Base-by-base conservation (phyloP, 768 basidiomycete species). In the Tricholoma sp. region DNA sequence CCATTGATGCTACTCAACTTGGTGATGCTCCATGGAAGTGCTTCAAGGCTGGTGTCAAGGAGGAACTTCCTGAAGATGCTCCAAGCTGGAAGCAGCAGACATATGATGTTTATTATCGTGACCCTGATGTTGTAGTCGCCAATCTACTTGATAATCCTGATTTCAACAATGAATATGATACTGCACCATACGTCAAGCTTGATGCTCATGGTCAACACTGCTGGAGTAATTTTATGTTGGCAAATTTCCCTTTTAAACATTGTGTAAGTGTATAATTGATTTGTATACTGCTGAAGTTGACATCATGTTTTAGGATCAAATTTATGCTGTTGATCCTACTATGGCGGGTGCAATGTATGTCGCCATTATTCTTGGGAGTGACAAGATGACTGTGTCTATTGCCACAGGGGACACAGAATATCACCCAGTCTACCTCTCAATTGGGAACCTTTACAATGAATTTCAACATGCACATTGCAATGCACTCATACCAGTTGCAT, bases 221-320 rank as follows among this genome's bases (percentile, higher is more conserved):
- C 0, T 69, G 64, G 61, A 51, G 45, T 12, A 63, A 76, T 47
- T 61, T 74, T 11, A 73, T 76, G 69, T 72, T 70, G 0, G 72
- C 66, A 0, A 67, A 68, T 44, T 75, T 61, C 50, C 64, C 66
- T 0, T 76, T 66, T 67, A 56, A n/a, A 4, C 68, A 72, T 51
- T 65, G 63, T 2, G 63, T 67, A 53, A 5, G 59, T 55, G 2
- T 3, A 7, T 0, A 7, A n/a, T 15, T n/a, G 2, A 41, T 41
- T 41, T 41, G 10, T 41, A 41, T 41, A n/a, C 12, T n/a, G n/a
- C n/a, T n/a, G n/a, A n/a, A n/a, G n/a, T 41, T 41, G 39, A 41
- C 39, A 41, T 31, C 24, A 44, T 54, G 41, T 28, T 48, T 41
- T 41, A 41, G 39, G 39, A 41, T 41, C 39, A 41, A 41, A 41